Conservation (phyloP, 2,329 filamentous ascomycete genomes). For the Pleurostoma richardsiae region DNA sequence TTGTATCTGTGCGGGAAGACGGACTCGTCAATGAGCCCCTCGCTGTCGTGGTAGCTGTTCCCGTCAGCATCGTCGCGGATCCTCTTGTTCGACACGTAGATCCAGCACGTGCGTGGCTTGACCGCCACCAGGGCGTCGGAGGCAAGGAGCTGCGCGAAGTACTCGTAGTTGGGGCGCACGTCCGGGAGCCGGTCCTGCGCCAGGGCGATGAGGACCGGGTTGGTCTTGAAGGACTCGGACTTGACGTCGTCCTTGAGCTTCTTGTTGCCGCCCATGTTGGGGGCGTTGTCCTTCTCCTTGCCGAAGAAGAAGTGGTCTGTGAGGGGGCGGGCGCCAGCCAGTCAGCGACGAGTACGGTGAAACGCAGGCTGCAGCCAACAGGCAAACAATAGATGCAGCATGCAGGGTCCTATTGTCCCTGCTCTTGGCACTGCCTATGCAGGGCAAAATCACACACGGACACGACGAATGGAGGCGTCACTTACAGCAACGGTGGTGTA, state of each 20-base stretch:
- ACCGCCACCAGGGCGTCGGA: constrained; percentile 49
- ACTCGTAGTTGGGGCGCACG: constrained; percentile 57
- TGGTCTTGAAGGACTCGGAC: constrained; percentile 57
- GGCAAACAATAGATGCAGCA: not conserved
- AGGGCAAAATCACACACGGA: constrained; percentile 7
- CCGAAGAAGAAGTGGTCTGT: constrained; percentile 57
- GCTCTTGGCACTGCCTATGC: not conserved
- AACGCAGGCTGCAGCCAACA: not conserved
- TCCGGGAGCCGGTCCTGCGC: constrained; percentile 52
- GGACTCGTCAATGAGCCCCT: constrained; percentile 27
- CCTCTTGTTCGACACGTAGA: constrained; percentile 50
- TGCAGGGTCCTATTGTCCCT: too few relatives aligned
- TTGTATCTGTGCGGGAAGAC: constrained; percentile 53
- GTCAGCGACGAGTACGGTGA: not conserved
- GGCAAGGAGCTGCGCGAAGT: constrained; percentile 51
- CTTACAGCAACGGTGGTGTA: constrained; percentile 59
- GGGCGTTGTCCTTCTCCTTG: constrained; percentile 48
- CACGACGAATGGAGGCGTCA: constrained; percentile 7
- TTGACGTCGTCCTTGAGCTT: constrained; percentile 26
- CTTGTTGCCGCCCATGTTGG: constrained; percentile 24
- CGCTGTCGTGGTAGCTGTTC: constrained; percentile 8
- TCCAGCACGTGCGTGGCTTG: constrained; percentile 53
- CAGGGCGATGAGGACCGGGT: constrained; percentile 58
- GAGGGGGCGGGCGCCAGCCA: not conserved
- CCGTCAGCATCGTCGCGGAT: constrained; percentile 30